phyloP scores from a whole-genome alignment of 805 yeast species.

The Nakazawaea ambrosiae region DNA sequence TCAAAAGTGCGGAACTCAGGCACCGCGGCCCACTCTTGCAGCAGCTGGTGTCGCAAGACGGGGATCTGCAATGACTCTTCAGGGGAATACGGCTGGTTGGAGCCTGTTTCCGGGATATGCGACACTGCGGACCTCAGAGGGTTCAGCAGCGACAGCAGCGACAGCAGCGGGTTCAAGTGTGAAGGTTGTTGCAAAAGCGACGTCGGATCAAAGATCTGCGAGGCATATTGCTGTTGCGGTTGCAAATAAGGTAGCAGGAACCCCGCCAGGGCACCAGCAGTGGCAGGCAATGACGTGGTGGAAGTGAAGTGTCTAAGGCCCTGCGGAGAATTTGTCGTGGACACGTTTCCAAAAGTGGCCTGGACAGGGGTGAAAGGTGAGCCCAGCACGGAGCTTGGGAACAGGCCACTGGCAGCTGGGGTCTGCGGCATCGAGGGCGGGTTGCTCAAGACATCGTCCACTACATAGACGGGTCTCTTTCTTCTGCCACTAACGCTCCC shows the following conservation, averaged over 20 bases:
- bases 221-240: conserved; percentile 4
- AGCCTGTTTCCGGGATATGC: conserved; percentile 9
- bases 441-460: conserved; percentile 6
- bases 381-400: neutral
- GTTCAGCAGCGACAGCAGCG: neutral
- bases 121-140: conserved; percentile 12
- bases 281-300: conserved; percentile 6
- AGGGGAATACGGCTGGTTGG: conserved; percentile 8
- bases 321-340: neutral
- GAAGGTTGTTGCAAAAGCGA: conserved; percentile 5
- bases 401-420: neutral
- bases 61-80: conserved; percentile 9
- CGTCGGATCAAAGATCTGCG: conserved; percentile 7
- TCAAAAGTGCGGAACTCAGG: conserved; percentile 62
- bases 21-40: conserved; percentile 25
- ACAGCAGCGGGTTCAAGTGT: neutral
- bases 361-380: conserved; percentile 1
- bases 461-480: conserved; percentile 10
- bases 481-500: neutral
- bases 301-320: neutral
- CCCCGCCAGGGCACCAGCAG: neutral
- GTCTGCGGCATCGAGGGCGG: neutral
- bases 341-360: neutral
- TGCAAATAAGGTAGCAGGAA: neutral
- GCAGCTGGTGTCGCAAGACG: conserved; percentile 16